Percentiles rank a stretch among this genome's conserved stretches.
phyloP scores from a whole-genome alignment of 2,329 filamentous ascomycete species.

The Sordariomycetes sp. region DNA sequence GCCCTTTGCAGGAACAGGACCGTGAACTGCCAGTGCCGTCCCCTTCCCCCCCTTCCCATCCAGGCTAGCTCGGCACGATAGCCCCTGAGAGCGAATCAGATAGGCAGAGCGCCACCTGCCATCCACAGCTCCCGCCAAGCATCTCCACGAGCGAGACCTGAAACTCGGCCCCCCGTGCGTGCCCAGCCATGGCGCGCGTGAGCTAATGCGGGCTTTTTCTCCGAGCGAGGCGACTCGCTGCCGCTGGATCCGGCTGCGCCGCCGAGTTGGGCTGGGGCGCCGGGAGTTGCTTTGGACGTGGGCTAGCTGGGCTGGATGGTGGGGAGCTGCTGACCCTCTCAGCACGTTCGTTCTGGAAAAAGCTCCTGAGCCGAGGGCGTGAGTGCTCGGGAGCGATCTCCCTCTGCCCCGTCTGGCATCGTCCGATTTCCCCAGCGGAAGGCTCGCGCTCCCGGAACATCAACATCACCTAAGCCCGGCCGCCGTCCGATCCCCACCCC shows the following conservation, averaged over 20 bases:
- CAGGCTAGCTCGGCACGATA: not conserved
- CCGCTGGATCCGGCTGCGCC: not conserved
- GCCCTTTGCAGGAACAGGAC: no score
- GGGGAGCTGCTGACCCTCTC: no score
- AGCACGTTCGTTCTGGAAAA: no score
- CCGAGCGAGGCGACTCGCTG: not conserved
- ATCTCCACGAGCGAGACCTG: not conserved
- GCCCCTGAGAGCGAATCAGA: not conserved
- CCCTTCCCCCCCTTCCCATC: no score
- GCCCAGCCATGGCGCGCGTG: slow-evolving; percentile 1
- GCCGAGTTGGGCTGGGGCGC: not conserved
- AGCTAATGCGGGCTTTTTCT: not conserved
- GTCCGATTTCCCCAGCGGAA: not conserved
- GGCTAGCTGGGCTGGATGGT: no score
- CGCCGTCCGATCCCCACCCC: no score
- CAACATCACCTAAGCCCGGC: not conserved
- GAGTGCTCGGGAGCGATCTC: not conserved
- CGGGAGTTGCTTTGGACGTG: not conserved
- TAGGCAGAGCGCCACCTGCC: not conserved
- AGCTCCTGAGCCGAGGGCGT: no score
- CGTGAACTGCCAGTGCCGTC: no score
- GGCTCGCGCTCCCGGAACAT: not conserved
- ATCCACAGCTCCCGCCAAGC: not conserved
- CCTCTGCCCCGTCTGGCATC: not conserved
- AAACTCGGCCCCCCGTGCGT: not conserved